phyloP scores from a whole-genome alignment of 139 green algal species.

The Chlorella ohadii region DNA sequence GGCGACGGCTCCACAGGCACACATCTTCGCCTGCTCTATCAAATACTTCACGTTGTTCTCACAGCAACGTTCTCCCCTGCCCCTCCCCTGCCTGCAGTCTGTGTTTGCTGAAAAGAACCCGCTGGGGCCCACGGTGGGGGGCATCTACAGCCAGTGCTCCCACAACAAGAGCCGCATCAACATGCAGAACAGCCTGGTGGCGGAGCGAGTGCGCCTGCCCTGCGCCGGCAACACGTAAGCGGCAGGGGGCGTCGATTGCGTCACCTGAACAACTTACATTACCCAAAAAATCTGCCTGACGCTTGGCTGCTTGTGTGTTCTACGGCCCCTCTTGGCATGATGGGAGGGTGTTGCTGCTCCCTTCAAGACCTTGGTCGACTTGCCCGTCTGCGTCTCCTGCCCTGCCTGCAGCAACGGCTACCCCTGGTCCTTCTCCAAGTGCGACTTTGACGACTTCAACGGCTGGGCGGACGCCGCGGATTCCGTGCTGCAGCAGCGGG shows the following conservation, averaged over 20 bases:
- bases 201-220: slow-evolving; percentile 1
- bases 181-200: not conserved
- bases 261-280: too few species aligned
- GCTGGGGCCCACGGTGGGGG: slow-evolving; percentile 1
- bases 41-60: too few species aligned
- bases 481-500: not conserved
- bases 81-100: not conserved
- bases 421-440: not conserved
- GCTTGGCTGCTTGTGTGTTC: too few species aligned
- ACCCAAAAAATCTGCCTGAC: too few species aligned
- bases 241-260: not conserved
- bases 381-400: too few species aligned
- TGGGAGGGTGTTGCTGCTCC: too few species aligned
- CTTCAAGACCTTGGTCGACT: too few species aligned
- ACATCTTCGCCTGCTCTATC: too few species aligned
- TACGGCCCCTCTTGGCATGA: too few species aligned
- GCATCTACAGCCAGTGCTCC: slow-evolving; percentile 17
- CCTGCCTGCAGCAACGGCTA: not conserved
- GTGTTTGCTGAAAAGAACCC: slow-evolving; percentile 25
- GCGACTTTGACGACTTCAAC: not conserved
- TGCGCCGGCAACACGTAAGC: slow-evolving; percentile 24
- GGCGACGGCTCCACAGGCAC: too few species aligned
- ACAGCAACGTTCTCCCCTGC: too few species aligned
- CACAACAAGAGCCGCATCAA: slow-evolving; percentile 33
- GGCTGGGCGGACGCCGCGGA: not conserved